Evolutionary conservation across 306 rosid species (phyloP), one percentile per base, ranked within the genome.

Genomic region (Prinsepia uniflora): DNA sequence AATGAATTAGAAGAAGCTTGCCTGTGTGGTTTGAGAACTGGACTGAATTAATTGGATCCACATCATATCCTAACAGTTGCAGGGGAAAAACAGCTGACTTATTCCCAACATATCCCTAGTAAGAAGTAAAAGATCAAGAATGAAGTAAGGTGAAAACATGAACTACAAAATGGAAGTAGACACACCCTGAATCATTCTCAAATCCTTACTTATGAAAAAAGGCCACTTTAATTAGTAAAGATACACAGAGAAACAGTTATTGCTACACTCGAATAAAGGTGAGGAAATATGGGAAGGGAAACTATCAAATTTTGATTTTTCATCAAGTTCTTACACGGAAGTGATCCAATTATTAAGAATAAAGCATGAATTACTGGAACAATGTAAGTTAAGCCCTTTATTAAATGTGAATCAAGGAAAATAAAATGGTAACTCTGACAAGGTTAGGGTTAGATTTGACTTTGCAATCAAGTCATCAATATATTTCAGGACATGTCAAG

Each of bases 11-110:
- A 74, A 81, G 74, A 83, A 84, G 84, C 92, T 84, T 88, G 84
- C 97, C 97, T 83, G 92, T 90, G 92, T 90, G 95, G 75, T 90
- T 90, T 9, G 97, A 90, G 88, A 90, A 90, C 82, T 90, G 95
- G 76, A 90, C 95, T 39, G 97, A 90, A 79, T 88, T 81, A 63
- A 90, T 90, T 68, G 97, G 92, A 85, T 90, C 97, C 77, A 90
- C 97, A 75, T 90, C 97, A 77, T 83, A 90, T 76, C 97, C 97
- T 80, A 90, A 66, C 53, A 90, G 85, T 81, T 90, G 97, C 66
- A 90, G 84, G 60, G 97, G 97, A 47, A 88, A 90, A 46, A 90
- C 92, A 52, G 97, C 92, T 24, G 97, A 82, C 77, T 90, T 90
- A 80, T 90, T 90, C 42, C 97, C 97, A 73, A 90, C 97, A 71